Conservation (phyloP, 129 eudicot genomes). For the Erigeron canadensis region DNA sequence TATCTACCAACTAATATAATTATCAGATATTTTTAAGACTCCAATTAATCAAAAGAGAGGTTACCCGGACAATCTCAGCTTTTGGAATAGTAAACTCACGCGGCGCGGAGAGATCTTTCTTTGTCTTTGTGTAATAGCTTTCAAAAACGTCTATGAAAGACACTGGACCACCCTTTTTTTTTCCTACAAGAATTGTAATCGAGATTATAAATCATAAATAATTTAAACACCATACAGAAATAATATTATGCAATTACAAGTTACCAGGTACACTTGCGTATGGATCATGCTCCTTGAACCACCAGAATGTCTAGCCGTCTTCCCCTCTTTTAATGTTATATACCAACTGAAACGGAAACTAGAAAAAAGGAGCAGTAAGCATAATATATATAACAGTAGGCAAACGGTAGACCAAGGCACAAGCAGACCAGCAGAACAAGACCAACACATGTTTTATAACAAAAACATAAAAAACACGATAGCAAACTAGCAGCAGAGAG, state of each 20-base stretch:
- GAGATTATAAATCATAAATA: not conserved
- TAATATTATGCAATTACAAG: not conserved
- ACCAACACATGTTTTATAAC: no score
- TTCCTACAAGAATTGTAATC: not conserved
- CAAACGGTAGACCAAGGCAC: no score
- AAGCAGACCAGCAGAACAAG: no score
- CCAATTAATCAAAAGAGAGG: no score
- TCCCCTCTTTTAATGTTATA: not conserved
- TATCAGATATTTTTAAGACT: no score
- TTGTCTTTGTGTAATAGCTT: not conserved
- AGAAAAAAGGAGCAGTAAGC: no score
- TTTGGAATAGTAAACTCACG: not conserved
- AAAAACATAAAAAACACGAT: no score
- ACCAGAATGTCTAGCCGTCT: not conserved
- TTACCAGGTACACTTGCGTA: not conserved
- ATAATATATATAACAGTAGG: no score
- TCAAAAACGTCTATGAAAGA: not conserved
- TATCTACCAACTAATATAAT: no score
- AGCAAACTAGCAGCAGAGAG: no score
- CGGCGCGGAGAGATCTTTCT: not conserved
- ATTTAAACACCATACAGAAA: no score
- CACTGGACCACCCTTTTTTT: not conserved
- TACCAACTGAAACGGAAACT: no score
- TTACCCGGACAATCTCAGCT: not conserved
- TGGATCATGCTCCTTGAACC: not conserved